These are phyloP conservation scores for Platismatia glauca DNA, from an alignment of 495 filamentous ascomycete species.

Conservation along the genomic window DNA sequence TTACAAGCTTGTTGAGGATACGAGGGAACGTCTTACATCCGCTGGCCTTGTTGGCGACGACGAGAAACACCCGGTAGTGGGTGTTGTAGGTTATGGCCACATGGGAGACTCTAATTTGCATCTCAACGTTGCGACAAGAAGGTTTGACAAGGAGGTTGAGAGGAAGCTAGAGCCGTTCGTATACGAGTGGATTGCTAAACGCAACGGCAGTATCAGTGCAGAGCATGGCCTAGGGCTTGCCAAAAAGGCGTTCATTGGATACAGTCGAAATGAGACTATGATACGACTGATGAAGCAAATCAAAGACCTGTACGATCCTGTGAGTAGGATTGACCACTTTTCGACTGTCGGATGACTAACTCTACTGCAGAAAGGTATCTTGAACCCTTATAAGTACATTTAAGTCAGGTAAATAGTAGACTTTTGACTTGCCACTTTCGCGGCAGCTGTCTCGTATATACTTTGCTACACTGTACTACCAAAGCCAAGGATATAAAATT, in stretches of 20 bases:
- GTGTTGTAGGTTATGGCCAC: slow-evolving; percentile 91
- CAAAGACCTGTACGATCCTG: slow-evolving; percentile 85
- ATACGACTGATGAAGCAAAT: slow-evolving; percentile 86
- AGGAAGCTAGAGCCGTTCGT: slow-evolving; percentile 86
- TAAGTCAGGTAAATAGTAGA: not conserved
- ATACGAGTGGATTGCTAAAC: slow-evolving; percentile 87
- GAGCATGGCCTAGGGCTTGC: slow-evolving; percentile 91
- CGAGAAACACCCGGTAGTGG: slow-evolving; percentile 71
- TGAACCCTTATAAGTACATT: slow-evolving; percentile 92
- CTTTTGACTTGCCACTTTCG: not conserved
- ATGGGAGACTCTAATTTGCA: slow-evolving; percentile 97
- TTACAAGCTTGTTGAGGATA: slow-evolving; percentile 82
- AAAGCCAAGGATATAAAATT: too few relatives aligned
- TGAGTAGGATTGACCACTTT: slow-evolving; percentile 39
- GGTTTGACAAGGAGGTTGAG: slow-evolving; percentile 84
- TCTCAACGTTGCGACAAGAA: slow-evolving; percentile 72
- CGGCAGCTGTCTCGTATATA: not conserved
- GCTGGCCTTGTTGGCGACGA: slow-evolving; percentile 70
- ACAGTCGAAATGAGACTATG: slow-evolving; percentile 80
- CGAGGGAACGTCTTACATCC: slow-evolving; percentile 55
- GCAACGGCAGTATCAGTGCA: slow-evolving; percentile 86
- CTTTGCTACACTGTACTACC: not conserved
- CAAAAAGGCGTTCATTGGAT: slow-evolving; percentile 90
- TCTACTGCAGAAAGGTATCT: slow-evolving; percentile 64
- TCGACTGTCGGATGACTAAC: slow-evolving; percentile 25